phyloP scores from a whole-genome alignment of 2,329 filamentous ascomycete species.

The Claviceps purpurea region DNA sequence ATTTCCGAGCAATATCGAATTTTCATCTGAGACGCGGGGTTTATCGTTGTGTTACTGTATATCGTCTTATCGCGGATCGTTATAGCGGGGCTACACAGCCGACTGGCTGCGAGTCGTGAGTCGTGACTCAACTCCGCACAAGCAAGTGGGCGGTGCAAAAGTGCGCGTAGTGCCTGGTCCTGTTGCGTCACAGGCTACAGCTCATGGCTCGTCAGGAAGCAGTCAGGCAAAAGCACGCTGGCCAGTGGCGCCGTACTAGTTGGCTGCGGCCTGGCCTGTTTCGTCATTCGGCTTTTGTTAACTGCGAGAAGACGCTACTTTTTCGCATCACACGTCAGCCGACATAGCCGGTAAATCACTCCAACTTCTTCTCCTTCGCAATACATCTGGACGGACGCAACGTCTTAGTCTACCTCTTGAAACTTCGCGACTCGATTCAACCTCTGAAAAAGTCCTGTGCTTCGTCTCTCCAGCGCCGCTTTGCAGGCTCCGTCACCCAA shows the following conservation, averaged over 20 bases:
- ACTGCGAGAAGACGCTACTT: neutral
- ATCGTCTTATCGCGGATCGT: too few relatives aligned
- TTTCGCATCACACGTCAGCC: neutral
- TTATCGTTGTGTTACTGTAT: too few relatives aligned
- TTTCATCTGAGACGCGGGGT: too few relatives aligned
- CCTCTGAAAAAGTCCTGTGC: neutral
- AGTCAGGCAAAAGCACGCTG: neutral
- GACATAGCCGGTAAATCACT: neutral
- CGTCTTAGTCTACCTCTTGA: neutral
- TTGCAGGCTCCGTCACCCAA: constrained; percentile 4
- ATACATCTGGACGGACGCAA: neutral
- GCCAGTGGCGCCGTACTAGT: neutral
- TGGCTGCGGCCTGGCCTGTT: neutral
- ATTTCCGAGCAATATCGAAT: too few relatives aligned
- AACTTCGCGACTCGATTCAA: too few relatives aligned
- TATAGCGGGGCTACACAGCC: too few relatives aligned
- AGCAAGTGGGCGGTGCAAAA: neutral
- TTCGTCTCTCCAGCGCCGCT: neutral
- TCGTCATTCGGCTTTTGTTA: neutral
- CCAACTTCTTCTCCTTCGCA: neutral
- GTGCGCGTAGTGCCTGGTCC: neutral
- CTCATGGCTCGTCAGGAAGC: too few relatives aligned
- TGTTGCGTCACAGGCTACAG: neutral
- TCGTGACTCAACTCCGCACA: neutral
- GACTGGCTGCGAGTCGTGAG: too few relatives aligned